These are phyloP conservation scores for Peribolospora baueri DNA, from an alignment of 768 basidiomycete species.

Conservation along the genomic window DNA sequence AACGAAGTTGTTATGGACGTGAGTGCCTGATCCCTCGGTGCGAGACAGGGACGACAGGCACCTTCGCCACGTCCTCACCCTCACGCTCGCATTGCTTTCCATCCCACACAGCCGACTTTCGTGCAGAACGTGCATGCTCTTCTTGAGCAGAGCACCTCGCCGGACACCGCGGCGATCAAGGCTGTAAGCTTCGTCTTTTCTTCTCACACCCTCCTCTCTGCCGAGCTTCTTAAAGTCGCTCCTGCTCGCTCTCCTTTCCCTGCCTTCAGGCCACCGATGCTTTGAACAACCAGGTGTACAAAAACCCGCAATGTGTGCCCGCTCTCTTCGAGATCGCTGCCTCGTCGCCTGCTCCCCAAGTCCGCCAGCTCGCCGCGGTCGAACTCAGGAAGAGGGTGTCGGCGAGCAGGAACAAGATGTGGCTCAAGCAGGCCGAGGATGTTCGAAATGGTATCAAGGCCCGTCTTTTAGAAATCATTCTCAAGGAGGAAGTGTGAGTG, in stretches of 20 bases:
- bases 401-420: conserved; percentile 54
- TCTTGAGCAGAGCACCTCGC: not conserved
- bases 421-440: conserved; percentile 42
- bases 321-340: conserved; percentile 69
- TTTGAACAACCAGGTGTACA: conserved; percentile 81
- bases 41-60: too few species aligned
- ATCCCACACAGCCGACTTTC: too few species aligned
- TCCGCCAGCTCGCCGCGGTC: conserved; percentile 88
- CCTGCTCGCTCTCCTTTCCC: not conserved
- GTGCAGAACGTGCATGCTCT: not conserved
- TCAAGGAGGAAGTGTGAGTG: conserved; percentile 28
- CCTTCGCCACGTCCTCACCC: too few species aligned
- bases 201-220: not conserved
- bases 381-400: conserved; percentile 81
- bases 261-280: conserved; percentile 53
- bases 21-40: too few species aligned
- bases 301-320: conserved; percentile 67
- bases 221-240: not conserved
- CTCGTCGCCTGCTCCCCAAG: conserved; percentile 45
- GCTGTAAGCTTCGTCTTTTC: not conserved
- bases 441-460: conserved; percentile 63
- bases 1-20: too few species aligned
- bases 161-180: too few species aligned
- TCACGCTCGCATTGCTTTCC: too few species aligned
- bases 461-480: conserved; percentile 50